Evolutionary conservation across 2,329 filamentous ascomycete genomes (phyloP).

Genomic region (Monilinia fructigena): DNA sequence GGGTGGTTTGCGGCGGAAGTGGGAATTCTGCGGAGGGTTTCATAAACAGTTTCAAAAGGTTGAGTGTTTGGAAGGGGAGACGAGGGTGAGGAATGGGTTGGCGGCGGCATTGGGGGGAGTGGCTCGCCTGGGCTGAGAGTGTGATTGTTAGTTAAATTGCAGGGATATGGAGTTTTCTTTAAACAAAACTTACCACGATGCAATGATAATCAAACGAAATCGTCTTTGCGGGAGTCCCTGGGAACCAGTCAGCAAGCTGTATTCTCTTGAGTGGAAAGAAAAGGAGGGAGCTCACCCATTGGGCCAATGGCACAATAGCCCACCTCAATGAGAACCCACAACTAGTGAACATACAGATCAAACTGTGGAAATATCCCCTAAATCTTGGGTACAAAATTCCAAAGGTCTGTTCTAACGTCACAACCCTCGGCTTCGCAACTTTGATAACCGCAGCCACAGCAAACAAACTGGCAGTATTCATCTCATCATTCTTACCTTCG

Average conservation of each 20-base stretch:
- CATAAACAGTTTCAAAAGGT: constrained; percentile 47
- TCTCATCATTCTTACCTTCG: constrained; percentile 58
- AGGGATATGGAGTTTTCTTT: neutral
- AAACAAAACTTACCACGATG: constrained; percentile 42
- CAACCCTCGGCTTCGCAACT: constrained; percentile 61
- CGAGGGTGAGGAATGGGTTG: constrained; percentile 54
- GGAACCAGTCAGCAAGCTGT: neutral
- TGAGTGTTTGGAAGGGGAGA: constrained; percentile 33
- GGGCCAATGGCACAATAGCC: constrained; percentile 55
- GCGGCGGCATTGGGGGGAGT: constrained; percentile 62
- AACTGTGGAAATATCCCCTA: constrained; percentile 53
- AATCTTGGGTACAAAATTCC: constrained; percentile 60
- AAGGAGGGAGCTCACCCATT: constrained; percentile 42
- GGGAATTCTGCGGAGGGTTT: constrained; percentile 36
- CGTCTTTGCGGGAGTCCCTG: constrained; percentile 34
- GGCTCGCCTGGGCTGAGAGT: constrained; percentile 62
- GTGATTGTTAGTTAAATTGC: constrained; percentile 11
- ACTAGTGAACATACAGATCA: constrained; percentile 64
- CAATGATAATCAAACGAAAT: constrained; percentile 55
- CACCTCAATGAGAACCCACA: constrained; percentile 69
- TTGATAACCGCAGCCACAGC: constrained; percentile 56
- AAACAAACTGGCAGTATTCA: constrained; percentile 62
- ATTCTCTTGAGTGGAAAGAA: neutral
- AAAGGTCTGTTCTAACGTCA: constrained; percentile 78
- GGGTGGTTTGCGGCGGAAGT: constrained; percentile 43